Evolutionary conservation across 2,329 filamentous ascomycete species (phyloP), one percentile per base, ranked within the genome.

Genomic region (Colletotrichum simmondsii): DNA sequence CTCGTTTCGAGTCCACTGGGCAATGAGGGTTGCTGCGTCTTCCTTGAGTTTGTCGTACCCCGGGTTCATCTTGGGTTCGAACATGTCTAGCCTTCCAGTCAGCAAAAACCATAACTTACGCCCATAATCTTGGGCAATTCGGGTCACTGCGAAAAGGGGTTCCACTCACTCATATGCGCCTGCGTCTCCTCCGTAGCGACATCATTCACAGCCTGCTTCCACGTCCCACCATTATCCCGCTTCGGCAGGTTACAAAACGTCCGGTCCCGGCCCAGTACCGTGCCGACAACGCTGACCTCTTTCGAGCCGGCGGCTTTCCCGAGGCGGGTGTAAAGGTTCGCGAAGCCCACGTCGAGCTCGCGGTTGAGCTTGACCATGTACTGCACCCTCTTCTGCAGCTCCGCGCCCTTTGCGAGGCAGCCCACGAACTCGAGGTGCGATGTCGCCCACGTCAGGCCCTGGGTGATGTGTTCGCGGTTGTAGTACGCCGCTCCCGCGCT

Each of bases 371-470:
- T 86, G n/a, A 90, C 87, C 80, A 98, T 87, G 73, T 86, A 88
- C n/a, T 87, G 84, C 11, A 98, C 87, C 37, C 97, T 91, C 78
- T 91, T 89, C 76, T 92, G 91, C 75, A 98, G 86, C 79, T 98
- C 95, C 77, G 95, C 93, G 5, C 91, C 91, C n/a, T 94, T 91
- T 60, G 94, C 93, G 8, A 99, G 88, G 78, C 95, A 97, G 2
- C 95, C 95, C 1, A 98, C 94, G 78, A 98, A 99, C 81, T 97
- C 94, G 30, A 99, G 90, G 82, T 99, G 97, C 46, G 94, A 97
- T 19, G 93, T 91, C 16, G 94, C 94, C 95, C 95, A 98, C 11
- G 87, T 87, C 85, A 92, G 92, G 8, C 95, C 93, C 72, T 92
- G 88, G 3, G 89, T 90, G 74, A 98, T 90, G 75, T 94, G 92